Evolutionary conservation across 768 basidiomycete species (phyloP).

Genomic region (Agaricus blazei): DNA sequence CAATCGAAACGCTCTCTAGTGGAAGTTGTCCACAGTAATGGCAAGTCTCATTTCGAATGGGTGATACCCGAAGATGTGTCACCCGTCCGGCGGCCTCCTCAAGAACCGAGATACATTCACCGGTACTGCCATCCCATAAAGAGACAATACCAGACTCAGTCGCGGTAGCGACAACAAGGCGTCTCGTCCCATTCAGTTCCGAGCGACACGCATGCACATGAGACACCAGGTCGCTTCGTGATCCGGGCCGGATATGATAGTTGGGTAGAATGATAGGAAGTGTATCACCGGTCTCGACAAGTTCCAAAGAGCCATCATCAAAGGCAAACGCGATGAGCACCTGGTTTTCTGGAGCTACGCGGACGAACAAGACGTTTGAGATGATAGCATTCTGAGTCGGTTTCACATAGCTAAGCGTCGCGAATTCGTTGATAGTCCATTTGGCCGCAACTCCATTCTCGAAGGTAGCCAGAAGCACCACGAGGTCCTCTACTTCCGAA

Average conservation of each 20-base stretch:
- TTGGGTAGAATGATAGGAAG: conserved; percentile 36
- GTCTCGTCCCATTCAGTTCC: conserved; percentile 44
- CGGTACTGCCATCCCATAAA: conserved; percentile 68
- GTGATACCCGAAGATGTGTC: conserved; percentile 54
- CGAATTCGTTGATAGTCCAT: conserved; percentile 39
- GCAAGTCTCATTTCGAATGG: conserved; percentile 53
- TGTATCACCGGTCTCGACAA: conserved; percentile 47
- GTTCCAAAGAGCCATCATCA: conserved; percentile 62
- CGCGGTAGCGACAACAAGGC: conserved; percentile 53
- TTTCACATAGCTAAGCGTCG: conserved; percentile 31
- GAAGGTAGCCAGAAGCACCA: conserved; percentile 44
- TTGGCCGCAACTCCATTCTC: conserved; percentile 54
- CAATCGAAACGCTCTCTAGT: conserved; percentile 58
- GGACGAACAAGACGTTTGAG: conserved; percentile 43
- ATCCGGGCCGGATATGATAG: conserved; percentile 55
- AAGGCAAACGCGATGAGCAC: conserved; percentile 55
- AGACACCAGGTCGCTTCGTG: conserved; percentile 46
- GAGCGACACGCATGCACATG: conserved; percentile 49
- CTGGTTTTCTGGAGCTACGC: conserved; percentile 39
- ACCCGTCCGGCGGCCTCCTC: conserved; percentile 57
- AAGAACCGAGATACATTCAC: conserved; percentile 57
- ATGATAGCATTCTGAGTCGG: conserved; percentile 40
- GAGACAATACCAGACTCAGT: conserved; percentile 67
- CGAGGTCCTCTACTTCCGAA: conserved; percentile 13
- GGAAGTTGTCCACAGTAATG: conserved; percentile 65